These are phyloP conservation scores for Phytophthora lateralis DNA, from an alignment of 352 stramenopile genomes.

Conservation along the genomic window DNA sequence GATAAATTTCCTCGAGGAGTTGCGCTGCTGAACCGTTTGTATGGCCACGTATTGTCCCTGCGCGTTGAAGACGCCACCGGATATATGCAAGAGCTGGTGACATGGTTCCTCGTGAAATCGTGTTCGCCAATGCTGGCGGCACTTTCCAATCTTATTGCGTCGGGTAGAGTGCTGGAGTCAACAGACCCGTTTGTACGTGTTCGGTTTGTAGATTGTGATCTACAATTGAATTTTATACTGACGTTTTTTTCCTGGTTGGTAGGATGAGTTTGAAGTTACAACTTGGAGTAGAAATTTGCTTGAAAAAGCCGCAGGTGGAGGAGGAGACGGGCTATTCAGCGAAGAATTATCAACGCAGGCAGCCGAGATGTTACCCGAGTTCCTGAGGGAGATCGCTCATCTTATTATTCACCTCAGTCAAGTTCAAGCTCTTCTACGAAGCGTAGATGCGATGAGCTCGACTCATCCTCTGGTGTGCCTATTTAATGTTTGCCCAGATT, in stretches of 20 bases:
- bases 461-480: conserved; percentile 30
- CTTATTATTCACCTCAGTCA: conserved; percentile 42
- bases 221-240: conserved; percentile 6
- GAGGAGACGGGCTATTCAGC: conserved; percentile 41
- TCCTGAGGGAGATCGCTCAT: conserved; percentile 29
- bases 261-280: conserved; percentile 58
- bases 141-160: conserved; percentile 55
- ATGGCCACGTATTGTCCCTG: conserved; percentile 40
- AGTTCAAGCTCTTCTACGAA: conserved; percentile 46
- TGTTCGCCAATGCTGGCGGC: conserved; percentile 56
- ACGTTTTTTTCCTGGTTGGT: conserved; percentile 9
- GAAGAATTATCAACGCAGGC: conserved; percentile 24
- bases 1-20: conserved; percentile 60
- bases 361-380: conserved; percentile 42
- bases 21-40: conserved; percentile 51
- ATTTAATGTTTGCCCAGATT: not conserved
- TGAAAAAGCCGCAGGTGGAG: conserved; percentile 26
- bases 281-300: conserved; percentile 45
- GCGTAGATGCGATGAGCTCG: conserved; percentile 30
- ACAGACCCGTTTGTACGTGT: conserved; percentile 64
- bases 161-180: conserved; percentile 45
- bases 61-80: conserved; percentile 45
- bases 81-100: conserved; percentile 35
- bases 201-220: not conserved
- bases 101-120: conserved; percentile 64